Evolutionary conservation across 495 filamentous ascomycete species (phyloP).

Genomic region (Alectoria sarmentosa): DNA sequence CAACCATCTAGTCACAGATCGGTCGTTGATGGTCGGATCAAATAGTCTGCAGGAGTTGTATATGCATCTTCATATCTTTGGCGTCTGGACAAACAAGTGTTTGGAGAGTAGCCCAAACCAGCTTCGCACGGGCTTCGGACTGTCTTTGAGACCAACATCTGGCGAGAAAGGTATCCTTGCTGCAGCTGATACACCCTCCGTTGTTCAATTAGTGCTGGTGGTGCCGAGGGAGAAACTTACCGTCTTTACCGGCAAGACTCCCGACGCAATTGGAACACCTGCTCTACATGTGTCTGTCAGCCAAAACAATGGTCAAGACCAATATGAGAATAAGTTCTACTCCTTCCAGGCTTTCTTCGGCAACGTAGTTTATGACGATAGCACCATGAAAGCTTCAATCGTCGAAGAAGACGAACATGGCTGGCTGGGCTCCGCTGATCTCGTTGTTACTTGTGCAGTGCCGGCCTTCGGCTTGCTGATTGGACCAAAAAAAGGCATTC

Average conservation of each 20-base stretch:
- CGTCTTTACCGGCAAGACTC: slow-evolving; percentile 9
- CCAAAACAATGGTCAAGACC: background rate
- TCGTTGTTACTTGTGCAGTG: slow-evolving; percentile 12
- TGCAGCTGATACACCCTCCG: background rate
- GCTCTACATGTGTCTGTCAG: slow-evolving; percentile 13
- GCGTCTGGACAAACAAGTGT: slow-evolving; percentile 23
- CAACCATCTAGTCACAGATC: slow-evolving; percentile 27
- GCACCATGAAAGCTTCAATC: background rate
- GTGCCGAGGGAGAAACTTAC: slow-evolving; percentile 11
- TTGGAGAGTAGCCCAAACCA: background rate
- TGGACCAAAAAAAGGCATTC: slow-evolving; percentile 10
- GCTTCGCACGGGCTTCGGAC: background rate
- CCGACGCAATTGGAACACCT: slow-evolving; percentile 10
- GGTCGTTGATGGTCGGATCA: slow-evolving; percentile 24
- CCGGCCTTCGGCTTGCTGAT: slow-evolving; percentile 11
- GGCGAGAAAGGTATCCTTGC: slow-evolving; percentile 11
- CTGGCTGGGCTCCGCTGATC: slow-evolving; percentile 16
- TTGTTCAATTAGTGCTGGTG: slow-evolving; percentile 14
- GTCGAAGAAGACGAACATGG: slow-evolving; percentile 13
- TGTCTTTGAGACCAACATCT: background rate
- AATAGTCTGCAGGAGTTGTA: slow-evolving; percentile 29
- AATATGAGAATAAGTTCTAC: slow-evolving; percentile 8
- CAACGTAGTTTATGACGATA: background rate
- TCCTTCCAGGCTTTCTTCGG: slow-evolving; percentile 18
- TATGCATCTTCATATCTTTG: slow-evolving; percentile 28